Conservation (phyloP, 140 eudicot genomes). For the Cichorium intybus region DNA sequence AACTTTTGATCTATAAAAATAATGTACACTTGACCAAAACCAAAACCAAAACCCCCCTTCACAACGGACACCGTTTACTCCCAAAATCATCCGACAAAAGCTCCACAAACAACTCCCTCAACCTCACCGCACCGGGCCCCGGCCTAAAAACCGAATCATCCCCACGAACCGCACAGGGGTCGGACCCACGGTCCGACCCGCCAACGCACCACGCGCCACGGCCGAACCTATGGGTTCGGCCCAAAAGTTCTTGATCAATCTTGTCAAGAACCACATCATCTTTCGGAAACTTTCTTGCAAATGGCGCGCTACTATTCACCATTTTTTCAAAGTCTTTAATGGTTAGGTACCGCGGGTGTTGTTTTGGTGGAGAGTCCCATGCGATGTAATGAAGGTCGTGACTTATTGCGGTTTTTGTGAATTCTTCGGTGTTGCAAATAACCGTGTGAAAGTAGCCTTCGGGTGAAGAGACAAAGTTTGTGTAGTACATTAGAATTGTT, state of each 20-base stretch:
- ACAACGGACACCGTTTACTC: slow-evolving; percentile 53
- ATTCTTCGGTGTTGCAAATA: slow-evolving; percentile 82
- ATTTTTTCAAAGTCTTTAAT: slow-evolving; percentile 69
- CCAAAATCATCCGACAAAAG: slow-evolving; percentile 67
- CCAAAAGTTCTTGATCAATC: slow-evolving; percentile 76
- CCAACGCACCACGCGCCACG: slow-evolving; percentile 97
- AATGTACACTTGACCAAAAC: slow-evolving; percentile 43
- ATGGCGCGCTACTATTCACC: slow-evolving; percentile 90
- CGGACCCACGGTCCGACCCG: slow-evolving; percentile 56
- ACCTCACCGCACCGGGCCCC: slow-evolving; percentile 77
- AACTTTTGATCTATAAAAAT: slow-evolving; percentile 35
- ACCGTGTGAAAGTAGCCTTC: slow-evolving; percentile 98
- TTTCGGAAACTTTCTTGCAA: slow-evolving; percentile 83
- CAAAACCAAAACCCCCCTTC: slow-evolving; percentile 13
- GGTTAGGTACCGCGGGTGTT: slow-evolving; percentile 76
- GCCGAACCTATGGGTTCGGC: slow-evolving; percentile 62
- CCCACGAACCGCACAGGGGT: slow-evolving; percentile 70
- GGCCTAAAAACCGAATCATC: slow-evolving; percentile 79
- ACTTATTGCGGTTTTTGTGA: slow-evolving; percentile 67
- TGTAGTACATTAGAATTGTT: slow-evolving; percentile 84
- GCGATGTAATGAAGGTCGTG: slow-evolving; percentile 98
- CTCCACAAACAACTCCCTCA: slow-evolving; percentile 43
- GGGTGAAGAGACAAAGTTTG: slow-evolving; percentile 92
- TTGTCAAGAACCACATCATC: slow-evolving; percentile 83
- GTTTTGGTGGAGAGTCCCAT: slow-evolving; percentile 96